phyloP scores from a whole-genome alignment of 148 eudicot genomes.

The Rhododendron williamsianum region DNA sequence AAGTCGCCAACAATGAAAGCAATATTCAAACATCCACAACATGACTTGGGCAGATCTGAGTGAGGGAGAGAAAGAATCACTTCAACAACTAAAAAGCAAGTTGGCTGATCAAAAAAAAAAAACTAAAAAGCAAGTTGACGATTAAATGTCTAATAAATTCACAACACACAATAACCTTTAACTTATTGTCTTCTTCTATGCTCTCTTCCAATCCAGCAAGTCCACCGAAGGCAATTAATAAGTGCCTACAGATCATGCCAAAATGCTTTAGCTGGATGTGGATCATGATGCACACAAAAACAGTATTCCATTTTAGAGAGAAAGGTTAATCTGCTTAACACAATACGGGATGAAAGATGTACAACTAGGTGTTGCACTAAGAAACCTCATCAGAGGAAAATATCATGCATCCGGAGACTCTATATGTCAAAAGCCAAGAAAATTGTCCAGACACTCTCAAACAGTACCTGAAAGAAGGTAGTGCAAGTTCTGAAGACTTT shows the following conservation, averaged over 20 bases:
- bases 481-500: conserved; percentile 70
- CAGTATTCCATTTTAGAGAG: background rate
- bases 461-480: conserved; percentile 78
- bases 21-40: background rate
- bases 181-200: conserved; percentile 64
- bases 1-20: background rate
- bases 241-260: conserved; percentile 48
- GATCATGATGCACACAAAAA: background rate
- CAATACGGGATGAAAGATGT: background rate
- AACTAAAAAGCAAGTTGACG: background rate
- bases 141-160: background rate
- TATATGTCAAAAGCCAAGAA: background rate
- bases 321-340: background rate
- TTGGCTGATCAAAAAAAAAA: too few relatives aligned
- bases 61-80: background rate
- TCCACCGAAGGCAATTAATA: conserved; percentile 91
- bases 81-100: background rate
- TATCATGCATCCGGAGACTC: background rate
- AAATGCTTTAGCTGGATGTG: background rate
- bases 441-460: background rate
- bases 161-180: conserved; percentile 42
- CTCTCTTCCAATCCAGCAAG: conserved; percentile 97
- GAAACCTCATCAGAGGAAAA: background rate
- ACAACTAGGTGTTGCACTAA: background rate
- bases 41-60: background rate